Evolutionary conservation across 257 asterid species (phyloP), one percentile per base, ranked within the genome.

Genomic region (Solanum pimpinellifolium): DNA sequence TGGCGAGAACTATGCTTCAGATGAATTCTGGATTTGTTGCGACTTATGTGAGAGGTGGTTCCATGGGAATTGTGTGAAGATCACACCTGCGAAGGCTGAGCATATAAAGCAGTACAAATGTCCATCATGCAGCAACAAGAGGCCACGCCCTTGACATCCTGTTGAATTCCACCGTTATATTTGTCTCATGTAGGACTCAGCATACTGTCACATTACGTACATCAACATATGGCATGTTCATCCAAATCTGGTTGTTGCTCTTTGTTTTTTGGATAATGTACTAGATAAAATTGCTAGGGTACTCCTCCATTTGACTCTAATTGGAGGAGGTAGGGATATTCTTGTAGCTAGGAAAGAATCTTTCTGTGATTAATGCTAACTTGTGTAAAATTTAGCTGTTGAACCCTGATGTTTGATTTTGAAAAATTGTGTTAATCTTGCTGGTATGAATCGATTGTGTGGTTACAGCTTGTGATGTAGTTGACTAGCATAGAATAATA

Each of bases 41-140:
- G 98, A 95, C 88, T 62, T 91, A 59, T 95, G 98, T 35, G 96
- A 94, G 90, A 93, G 89, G 89, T 95, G 98, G 98, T 95, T 94
- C 93, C 98, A 95, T 86, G 98, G 98, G 12, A 93, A 93, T 89
- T 94, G 98, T 10, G 98, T 94, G 78, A 95, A 93, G 92, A 92
- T 95, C 85, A 95, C 98, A 62, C 98, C 96, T 25, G 98, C 96
- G 4, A 92, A 91, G 90, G 98, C 98, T 11, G 95, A 96, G 89
- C 94, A 94, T 89, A 94, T 96, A 92, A 92, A 96, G 93, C 94
- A 93, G 85, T 94, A 94, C 93, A 94, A 95, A 87, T 96, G 99
- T 93, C 98, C 98, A 15, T 78, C 94, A n/a, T 95, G 98, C 90
- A 89, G 89, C 87, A 91, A 92, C 94, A 95, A 95, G 92, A 92